Evolutionary conservation across 1,284 basidiomycete genomes (phyloP).

Genomic region (Ceratobasidium sp.): DNA sequence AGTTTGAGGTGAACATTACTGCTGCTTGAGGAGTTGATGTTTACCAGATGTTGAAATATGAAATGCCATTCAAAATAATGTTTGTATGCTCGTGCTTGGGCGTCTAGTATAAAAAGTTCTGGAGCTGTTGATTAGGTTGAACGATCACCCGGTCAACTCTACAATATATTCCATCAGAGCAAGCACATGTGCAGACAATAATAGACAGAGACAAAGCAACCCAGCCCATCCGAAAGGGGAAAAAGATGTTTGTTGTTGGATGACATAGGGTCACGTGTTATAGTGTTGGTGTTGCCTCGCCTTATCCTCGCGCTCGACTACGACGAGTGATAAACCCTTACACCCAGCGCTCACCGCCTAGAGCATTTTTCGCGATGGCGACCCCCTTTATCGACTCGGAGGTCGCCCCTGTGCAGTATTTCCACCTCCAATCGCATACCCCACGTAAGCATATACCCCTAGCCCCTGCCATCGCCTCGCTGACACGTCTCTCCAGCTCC

Average conservation of each 20-base stretch:
- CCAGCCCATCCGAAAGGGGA: background rate
- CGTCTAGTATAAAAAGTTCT: no score
- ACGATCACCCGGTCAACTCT: background rate
- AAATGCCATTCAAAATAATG: no score
- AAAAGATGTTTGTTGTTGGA: slow-evolving; percentile 20
- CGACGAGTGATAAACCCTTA: slow-evolving; percentile 43
- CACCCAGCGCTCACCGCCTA: slow-evolving; percentile 1
- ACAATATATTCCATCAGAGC: background rate
- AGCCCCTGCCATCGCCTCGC: background rate
- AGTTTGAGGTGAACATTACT: slow-evolving; percentile 27
- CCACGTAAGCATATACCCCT: slow-evolving; percentile 34
- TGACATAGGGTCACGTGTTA: slow-evolving; percentile 37
- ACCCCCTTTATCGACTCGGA: slow-evolving; percentile 43
- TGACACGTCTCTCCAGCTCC: slow-evolving; percentile 34
- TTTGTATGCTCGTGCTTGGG: no score
- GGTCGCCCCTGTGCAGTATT: slow-evolving; percentile 39
- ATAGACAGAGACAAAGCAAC: slow-evolving; percentile 3
- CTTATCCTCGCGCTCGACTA: slow-evolving; percentile 28
- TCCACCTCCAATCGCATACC: slow-evolving; percentile 38
- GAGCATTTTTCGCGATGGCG: slow-evolving; percentile 36
- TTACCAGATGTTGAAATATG: no score
- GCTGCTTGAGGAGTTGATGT: no score
- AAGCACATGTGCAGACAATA: background rate
- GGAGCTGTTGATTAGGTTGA: background rate
- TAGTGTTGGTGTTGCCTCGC: slow-evolving; percentile 38